These are phyloP conservation scores for Plasmodium reichenowi DNA, from an alignment of 169 alveolate species.

Conservation along the genomic window DNA sequence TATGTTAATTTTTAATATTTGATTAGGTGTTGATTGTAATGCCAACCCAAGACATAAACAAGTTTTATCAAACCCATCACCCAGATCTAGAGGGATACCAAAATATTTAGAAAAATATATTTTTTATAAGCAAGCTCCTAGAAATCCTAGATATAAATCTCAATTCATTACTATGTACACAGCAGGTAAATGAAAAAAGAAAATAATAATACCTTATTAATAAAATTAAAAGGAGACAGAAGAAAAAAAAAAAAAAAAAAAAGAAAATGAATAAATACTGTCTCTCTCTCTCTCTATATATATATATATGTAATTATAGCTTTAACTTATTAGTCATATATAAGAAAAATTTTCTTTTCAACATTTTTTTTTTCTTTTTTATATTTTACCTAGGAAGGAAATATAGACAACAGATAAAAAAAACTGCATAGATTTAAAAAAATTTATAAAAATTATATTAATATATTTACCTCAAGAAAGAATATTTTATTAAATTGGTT, in stretches of 20 bases:
- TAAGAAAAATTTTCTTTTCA: neutral
- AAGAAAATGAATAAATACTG: neutral
- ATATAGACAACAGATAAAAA: conserved; percentile 74
- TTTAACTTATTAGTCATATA: neutral
- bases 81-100: conserved; percentile 91
- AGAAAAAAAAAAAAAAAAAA: neutral
- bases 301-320: neutral
- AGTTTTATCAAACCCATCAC: conserved; percentile 88
- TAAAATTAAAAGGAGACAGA: too few species aligned
- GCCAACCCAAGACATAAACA: conserved; percentile 92
- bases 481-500: too few species aligned
- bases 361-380: neutral
- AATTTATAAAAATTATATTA: too few species aligned
- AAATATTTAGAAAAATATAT: conserved; percentile 87
- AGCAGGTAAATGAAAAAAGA: conserved; percentile 42
- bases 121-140: conserved; percentile 86
- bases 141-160: conserved; percentile 84
- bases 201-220: neutral
- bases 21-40: conserved; percentile 89
- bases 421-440: conserved; percentile 14
- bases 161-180: conserved; percentile 74
- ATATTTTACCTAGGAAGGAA: conserved; percentile 35
- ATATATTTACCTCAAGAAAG: too few species aligned
- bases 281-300: neutral
- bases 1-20: neutral